These are phyloP conservation scores for Physcomitrium patens DNA, from an alignment of 225 moss, liverwort and hornwort species.

Conservation along the genomic window DNA sequence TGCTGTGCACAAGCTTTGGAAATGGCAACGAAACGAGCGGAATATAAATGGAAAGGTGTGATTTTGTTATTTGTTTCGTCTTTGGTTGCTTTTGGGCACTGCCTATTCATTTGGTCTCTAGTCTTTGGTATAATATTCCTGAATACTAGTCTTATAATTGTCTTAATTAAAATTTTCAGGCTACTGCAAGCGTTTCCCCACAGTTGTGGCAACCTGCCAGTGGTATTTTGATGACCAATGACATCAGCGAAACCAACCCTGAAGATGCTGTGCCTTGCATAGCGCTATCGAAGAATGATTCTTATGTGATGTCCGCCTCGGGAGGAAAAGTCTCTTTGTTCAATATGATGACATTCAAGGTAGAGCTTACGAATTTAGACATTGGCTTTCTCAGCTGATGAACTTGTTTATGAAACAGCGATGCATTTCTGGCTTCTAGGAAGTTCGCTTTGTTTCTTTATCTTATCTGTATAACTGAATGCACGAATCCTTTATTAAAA, in stretches of 20 bases:
- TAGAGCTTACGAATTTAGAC: slow-evolving; percentile 21
- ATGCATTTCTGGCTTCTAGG: not conserved
- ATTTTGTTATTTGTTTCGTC: not conserved
- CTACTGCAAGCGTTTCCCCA: slow-evolving; percentile 81
- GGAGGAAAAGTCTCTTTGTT: slow-evolving; percentile 98
- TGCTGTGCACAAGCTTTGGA: slow-evolving; percentile 99
- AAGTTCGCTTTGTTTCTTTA: not conserved
- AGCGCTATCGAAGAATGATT: slow-evolving; percentile 95
- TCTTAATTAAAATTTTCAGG: slow-evolving; percentile 52
- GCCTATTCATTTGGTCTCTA: not conserved
- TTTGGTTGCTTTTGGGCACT: not conserved
- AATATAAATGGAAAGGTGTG: slow-evolving; percentile 79
- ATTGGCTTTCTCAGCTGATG: not conserved
- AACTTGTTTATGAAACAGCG: not conserved
- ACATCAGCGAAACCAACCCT: slow-evolving; percentile 89
- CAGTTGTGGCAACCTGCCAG: slow-evolving; percentile 97
- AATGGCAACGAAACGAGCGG: slow-evolving; percentile 95
- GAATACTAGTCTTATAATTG: not conserved
- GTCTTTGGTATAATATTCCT: not conserved
- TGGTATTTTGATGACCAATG: slow-evolving; percentile 98
- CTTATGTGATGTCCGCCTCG: slow-evolving; percentile 99
- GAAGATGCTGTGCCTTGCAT: slow-evolving; percentile 99
- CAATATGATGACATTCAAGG: slow-evolving; percentile 99
- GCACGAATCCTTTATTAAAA: too few species aligned
- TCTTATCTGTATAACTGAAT: not conserved